phyloP scores from a whole-genome alignment of 495 filamentous ascomycete species.

The Penicillium samsonianum region DNA sequence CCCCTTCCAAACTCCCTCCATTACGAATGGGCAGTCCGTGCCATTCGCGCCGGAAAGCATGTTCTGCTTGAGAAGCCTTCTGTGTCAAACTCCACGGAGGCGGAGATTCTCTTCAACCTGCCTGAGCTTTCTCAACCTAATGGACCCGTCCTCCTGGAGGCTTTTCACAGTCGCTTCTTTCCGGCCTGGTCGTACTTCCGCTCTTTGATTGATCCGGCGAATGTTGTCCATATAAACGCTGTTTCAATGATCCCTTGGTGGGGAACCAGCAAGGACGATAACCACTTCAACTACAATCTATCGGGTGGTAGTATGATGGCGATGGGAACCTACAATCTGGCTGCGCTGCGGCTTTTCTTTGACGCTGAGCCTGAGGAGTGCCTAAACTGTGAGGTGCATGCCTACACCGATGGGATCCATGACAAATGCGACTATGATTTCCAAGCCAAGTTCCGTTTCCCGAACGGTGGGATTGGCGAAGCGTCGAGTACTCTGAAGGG shows the following conservation, averaged over 20 bases:
- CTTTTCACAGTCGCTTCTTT: too few relatives aligned
- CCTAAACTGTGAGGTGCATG: too few relatives aligned
- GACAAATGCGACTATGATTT: slow-evolving; percentile 39
- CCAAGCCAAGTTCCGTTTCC: slow-evolving; percentile 45
- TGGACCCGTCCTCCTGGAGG: too few relatives aligned
- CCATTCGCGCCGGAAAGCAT: too few relatives aligned
- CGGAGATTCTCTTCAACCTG: too few relatives aligned
- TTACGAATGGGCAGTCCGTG: too few relatives aligned
- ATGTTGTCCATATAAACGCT: background rate
- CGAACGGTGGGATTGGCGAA: slow-evolving; percentile 45
- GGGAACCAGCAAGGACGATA: background rate
- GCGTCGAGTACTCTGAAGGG: slow-evolving; percentile 37
- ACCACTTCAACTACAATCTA: background rate
- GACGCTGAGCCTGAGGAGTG: background rate
- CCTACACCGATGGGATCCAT: slow-evolving; percentile 26
- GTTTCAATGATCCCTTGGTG: background rate
- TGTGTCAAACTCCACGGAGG: too few relatives aligned
- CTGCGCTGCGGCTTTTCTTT: background rate
- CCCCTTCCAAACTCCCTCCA: too few relatives aligned
- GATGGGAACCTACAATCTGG: background rate
- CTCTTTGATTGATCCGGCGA: background rate
- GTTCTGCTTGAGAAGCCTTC: too few relatives aligned
- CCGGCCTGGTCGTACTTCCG: background rate
- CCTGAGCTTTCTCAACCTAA: too few relatives aligned
- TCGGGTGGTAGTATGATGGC: background rate